Conservation (phyloP, 1,284 basidiomycete genomes). For the Cronartium ribicola region DNA sequence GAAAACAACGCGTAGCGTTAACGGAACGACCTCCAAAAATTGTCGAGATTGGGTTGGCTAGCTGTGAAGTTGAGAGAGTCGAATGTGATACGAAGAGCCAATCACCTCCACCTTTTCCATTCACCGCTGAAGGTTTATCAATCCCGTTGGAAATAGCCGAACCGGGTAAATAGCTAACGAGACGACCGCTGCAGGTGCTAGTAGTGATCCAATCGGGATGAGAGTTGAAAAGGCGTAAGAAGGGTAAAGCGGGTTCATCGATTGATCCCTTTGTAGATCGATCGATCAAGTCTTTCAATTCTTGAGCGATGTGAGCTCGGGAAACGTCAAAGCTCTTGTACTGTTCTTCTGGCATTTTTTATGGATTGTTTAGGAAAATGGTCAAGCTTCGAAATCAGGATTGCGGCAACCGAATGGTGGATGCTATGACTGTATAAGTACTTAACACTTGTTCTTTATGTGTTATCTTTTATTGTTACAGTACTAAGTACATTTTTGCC, state of each 20-base stretch:
- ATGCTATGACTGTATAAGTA: too few relatives aligned
- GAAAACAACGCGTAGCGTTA: not conserved
- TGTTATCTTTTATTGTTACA: too few relatives aligned
- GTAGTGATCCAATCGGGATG: constrained; percentile 38
- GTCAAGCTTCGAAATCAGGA: too few relatives aligned
- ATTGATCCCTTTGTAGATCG: constrained; percentile 29
- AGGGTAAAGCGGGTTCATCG: constrained; percentile 28
- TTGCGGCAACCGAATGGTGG: too few relatives aligned
- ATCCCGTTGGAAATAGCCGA: not conserved
- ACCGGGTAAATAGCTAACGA: constrained; percentile 28
- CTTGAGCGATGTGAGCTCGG: constrained; percentile 8
- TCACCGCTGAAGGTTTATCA: not conserved
- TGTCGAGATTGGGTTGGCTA: not conserved
- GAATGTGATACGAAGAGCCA: constrained; percentile 36
- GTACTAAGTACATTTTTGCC: too few relatives aligned
- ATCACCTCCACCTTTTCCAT: constrained; percentile 35
- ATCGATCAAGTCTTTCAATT: constrained; percentile 29
- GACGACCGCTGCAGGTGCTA: constrained; percentile 29
- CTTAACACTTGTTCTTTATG: too few relatives aligned
- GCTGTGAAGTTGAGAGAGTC: constrained; percentile 1
- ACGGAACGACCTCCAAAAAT: constrained; percentile 5
- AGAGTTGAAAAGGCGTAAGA: constrained; percentile 24
- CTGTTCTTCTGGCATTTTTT: too few relatives aligned
- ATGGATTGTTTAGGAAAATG: too few relatives aligned
- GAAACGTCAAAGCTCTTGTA: constrained; percentile 26